Percentiles rank a stretch among this genome's conserved stretches.
These are phyloP conservation scores for Pseudopithomyces maydicus DNA, from an alignment of 2,329 filamentous ascomycete genomes.

Conservation along the genomic window DNA sequence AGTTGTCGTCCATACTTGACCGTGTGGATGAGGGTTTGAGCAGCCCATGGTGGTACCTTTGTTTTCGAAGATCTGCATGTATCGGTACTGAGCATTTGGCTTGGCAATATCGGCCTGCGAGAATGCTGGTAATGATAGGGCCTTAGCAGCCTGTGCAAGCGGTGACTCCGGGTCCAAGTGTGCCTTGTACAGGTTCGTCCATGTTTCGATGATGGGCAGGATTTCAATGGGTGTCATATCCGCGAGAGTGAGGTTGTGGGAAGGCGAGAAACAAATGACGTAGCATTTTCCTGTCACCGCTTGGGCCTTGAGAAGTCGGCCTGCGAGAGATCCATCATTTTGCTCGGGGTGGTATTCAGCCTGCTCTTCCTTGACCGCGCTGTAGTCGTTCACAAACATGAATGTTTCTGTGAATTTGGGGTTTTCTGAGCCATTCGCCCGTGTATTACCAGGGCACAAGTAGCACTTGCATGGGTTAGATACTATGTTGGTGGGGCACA, in stretches of 20 bases:
- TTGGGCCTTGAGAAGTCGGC: slow-evolving; percentile 78
- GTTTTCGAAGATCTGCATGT: slow-evolving; percentile 99
- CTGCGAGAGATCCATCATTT: slow-evolving; percentile 65
- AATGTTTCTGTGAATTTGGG: slow-evolving; percentile 87
- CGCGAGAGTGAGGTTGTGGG: slow-evolving; percentile 89
- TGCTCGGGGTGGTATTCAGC: slow-evolving; percentile 69
- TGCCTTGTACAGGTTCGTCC: slow-evolving; percentile 86
- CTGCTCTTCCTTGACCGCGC: slow-evolving; percentile 93
- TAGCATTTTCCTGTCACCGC: slow-evolving; percentile 95
- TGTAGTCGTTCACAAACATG: slow-evolving; percentile 97
- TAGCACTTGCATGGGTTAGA: slow-evolving; percentile 70
- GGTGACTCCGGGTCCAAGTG: slow-evolving; percentile 77
- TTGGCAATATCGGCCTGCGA: slow-evolving; percentile 51
- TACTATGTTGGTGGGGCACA: slow-evolving; percentile 8
- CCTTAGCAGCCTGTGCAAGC: slow-evolving; percentile 55
- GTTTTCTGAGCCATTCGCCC: slow-evolving; percentile 85
- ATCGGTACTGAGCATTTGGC: slow-evolving; percentile 80
- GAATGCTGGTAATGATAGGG: slow-evolving; percentile 54
- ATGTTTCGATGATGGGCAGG: slow-evolving; percentile 81
- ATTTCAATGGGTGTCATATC: slow-evolving; percentile 82
- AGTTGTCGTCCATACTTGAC: slow-evolving; percentile 94
- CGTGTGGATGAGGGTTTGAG: slow-evolving; percentile 97
- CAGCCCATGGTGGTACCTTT: slow-evolving; percentile 98
- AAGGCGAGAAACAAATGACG: slow-evolving; percentile 90
- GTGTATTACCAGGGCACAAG: slow-evolving; percentile 87